These are phyloP conservation scores for Alternaria panax DNA, from an alignment of 2,329 filamentous ascomycete genomes.

Conservation along the genomic window DNA sequence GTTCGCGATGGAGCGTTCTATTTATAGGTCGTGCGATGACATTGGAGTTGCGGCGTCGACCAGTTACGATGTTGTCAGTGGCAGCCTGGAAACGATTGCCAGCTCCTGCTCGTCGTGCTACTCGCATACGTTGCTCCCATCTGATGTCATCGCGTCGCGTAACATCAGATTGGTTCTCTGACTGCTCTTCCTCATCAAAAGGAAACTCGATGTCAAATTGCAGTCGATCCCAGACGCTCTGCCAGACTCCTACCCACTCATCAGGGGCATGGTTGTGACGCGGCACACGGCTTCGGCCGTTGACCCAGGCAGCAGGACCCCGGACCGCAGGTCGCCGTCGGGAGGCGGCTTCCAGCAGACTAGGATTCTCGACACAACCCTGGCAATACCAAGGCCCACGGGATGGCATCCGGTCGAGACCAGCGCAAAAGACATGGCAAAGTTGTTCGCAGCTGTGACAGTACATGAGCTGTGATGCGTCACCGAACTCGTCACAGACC, in stretches of 20 bases:
- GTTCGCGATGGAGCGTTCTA: slow-evolving; percentile 41
- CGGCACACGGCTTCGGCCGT: slow-evolving; percentile 39
- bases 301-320: slow-evolving; percentile 43
- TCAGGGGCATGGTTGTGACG: slow-evolving; percentile 43
- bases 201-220: slow-evolving; percentile 85
- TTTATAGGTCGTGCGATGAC: slow-evolving; percentile 52
- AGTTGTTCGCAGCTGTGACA: slow-evolving; percentile 91
- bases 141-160: slow-evolving; percentile 68
- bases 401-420: slow-evolving; percentile 76
- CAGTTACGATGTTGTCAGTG: slow-evolving; percentile 62
- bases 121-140: slow-evolving; percentile 84
- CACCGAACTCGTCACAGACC: slow-evolving; percentile 80
- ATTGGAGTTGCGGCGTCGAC: slow-evolving; percentile 46
- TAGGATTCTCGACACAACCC: slow-evolving; percentile 66
- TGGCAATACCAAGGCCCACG: slow-evolving; percentile 88
- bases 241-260: slow-evolving; percentile 80
- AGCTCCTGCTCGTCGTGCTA: slow-evolving; percentile 81
- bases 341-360: slow-evolving; percentile 48
- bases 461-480: slow-evolving; percentile 84
- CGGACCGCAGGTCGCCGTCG: slow-evolving; percentile 33
- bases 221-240: slow-evolving; percentile 81
- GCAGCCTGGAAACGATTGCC: slow-evolving; percentile 75
- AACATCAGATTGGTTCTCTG: slow-evolving; percentile 63
- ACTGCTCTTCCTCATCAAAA: slow-evolving; percentile 71
- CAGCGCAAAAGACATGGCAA: slow-evolving; percentile 92